phyloP scores from a whole-genome alignment of 176 grass and related monocot genomes.

The Elymus sibiricus region DNA sequence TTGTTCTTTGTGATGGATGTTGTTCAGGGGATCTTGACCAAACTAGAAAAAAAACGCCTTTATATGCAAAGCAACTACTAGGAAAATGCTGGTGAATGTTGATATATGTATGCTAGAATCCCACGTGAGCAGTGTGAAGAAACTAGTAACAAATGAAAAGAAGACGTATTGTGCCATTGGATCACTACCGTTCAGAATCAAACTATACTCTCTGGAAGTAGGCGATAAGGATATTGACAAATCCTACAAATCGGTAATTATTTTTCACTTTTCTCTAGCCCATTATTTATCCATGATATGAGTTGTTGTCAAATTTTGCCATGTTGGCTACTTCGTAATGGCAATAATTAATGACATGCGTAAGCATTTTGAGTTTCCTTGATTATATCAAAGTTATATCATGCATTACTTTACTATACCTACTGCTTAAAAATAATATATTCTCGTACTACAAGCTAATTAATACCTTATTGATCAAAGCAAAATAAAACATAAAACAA shows the following conservation, averaged over 20 bases:
- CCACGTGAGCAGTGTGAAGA: neutral
- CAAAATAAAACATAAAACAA: neutral
- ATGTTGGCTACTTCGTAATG: neutral
- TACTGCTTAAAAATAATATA: neutral
- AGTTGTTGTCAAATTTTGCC: neutral
- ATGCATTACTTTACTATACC: constrained; percentile 2
- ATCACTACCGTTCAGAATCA: neutral
- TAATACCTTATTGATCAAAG: neutral
- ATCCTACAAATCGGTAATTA: neutral
- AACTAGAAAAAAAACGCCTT: neutral
- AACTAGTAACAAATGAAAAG: neutral
- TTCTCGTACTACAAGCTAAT: too few species aligned
- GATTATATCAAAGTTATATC: neutral
- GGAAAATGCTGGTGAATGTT: neutral
- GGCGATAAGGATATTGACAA: neutral
- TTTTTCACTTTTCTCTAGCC: neutral
- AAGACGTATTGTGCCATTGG: neutral
- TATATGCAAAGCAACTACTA: neutral
- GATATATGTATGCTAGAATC: neutral
- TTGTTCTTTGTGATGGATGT: neutral
- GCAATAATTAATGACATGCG: neutral
- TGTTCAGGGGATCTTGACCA: constrained; percentile 24
- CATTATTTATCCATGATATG: neutral
- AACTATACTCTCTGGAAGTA: neutral
- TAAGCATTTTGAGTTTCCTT: neutral